Percentiles rank a stretch among this genome's conserved stretches.
Evolutionary conservation across 177 flowering plant genomes (phyloP).

Genomic region (Telopea speciosissima): DNA sequence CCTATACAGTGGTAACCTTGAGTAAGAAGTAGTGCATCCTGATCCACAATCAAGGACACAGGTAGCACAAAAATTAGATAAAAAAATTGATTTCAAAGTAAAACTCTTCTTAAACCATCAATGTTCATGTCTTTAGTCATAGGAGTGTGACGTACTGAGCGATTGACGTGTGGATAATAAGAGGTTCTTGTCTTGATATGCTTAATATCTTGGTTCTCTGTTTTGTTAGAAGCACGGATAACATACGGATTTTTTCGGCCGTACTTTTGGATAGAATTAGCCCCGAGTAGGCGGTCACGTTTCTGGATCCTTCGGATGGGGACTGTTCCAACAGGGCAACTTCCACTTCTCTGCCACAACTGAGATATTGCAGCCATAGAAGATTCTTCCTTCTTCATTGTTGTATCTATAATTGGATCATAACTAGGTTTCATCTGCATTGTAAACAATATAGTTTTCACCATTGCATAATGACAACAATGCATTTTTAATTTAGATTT

Average conservation of each 20-base stretch:
- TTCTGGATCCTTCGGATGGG: not conserved
- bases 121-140: no score
- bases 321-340: not conserved
- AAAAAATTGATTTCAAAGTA: no score
- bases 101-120: no score
- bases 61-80: no score
- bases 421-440: not conserved
- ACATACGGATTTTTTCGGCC: not conserved
- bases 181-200: not conserved
- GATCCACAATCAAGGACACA: no score
- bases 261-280: not conserved
- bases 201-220: not conserved
- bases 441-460: no score
- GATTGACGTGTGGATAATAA: not conserved
- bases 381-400: no score
- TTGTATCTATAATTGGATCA: no score
- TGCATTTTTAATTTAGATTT: not conserved
- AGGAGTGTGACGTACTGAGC: not conserved
- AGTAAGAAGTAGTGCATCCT: conserved; percentile 6
- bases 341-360: not conserved
- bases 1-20: conserved; percentile 41
- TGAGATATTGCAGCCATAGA: not conserved
- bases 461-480: no score
- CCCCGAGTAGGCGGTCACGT: not conserved
- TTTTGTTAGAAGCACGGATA: not conserved